These are phyloP conservation scores for Phytophthora lateralis DNA, from an alignment of 352 stramenopile species.

Conservation along the genomic window DNA sequence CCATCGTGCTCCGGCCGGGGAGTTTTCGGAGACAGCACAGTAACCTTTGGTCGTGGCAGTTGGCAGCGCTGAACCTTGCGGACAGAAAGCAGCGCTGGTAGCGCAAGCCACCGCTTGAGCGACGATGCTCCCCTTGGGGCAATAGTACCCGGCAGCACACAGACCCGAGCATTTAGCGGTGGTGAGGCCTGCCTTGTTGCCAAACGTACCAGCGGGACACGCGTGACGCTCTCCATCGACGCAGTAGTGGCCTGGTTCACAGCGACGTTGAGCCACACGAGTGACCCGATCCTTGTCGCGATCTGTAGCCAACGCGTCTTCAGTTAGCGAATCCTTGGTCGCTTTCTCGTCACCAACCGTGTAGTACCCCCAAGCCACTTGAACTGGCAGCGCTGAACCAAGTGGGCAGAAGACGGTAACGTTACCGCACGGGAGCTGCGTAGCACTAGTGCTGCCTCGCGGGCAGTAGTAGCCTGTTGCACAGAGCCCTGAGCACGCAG, in stretches of 20 bases:
- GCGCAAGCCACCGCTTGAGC: constrained; percentile 38
- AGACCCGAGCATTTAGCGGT: constrained; percentile 55
- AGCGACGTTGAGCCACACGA: constrained; percentile 48
- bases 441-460: constrained; percentile 45
- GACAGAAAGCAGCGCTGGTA: constrained; percentile 43
- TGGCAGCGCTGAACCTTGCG: constrained; percentile 35
- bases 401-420: constrained; percentile 51
- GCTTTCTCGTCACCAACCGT: constrained; percentile 21
- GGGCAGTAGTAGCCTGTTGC: constrained; percentile 65
- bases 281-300: constrained; percentile 19
- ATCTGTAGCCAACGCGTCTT: constrained; percentile 16
- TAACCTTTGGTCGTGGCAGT: constrained; percentile 32
- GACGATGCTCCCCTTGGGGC: constrained; percentile 55
- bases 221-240: constrained; percentile 31
- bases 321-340: constrained; percentile 15
- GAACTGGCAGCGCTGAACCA: constrained; percentile 43
- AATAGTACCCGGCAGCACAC: constrained; percentile 74
- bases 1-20: constrained; percentile 20
- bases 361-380: constrained; percentile 54
- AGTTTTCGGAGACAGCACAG: constrained; percentile 30
- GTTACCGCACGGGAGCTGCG: constrained; percentile 43
- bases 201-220: constrained; percentile 68
- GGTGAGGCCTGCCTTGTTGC: constrained; percentile 39
- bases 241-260: constrained; percentile 73
- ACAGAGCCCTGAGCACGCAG: constrained; percentile 59